A percentile compares a stretch with the other conserved stretches of the same genome.
Evolutionary conservation across 2,329 filamentous ascomycete species (phyloP).

Genomic region (Colletotrichum liaoningense): DNA sequence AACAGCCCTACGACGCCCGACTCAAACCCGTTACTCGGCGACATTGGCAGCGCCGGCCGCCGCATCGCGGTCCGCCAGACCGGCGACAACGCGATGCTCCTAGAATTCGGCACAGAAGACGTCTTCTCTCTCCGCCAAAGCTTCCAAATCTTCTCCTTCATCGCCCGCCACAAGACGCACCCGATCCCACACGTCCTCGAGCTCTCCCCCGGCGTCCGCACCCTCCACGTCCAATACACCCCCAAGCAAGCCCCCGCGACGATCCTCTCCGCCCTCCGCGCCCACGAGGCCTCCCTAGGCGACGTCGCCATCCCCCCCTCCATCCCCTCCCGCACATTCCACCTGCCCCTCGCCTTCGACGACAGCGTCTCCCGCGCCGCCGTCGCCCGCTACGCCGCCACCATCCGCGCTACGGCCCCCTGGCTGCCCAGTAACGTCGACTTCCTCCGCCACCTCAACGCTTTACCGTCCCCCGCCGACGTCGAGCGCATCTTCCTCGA

Average conservation of each 20-base stretch:
- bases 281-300: conserved; percentile 41
- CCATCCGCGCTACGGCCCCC: conserved; percentile 69
- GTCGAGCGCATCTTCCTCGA: conserved; percentile 45
- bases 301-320: conserved; percentile 30
- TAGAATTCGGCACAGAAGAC: conserved; percentile 45
- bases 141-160: conserved; percentile 48
- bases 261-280: conserved; percentile 38
- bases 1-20: background rate
- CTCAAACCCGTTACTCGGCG: conserved; percentile 27
- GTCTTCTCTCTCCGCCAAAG: conserved; percentile 47
- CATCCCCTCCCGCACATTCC: conserved; percentile 45
- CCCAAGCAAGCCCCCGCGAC: conserved; percentile 34
- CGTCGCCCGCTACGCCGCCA: conserved; percentile 70
- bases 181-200: conserved; percentile 45
- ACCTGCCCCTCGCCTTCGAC: conserved; percentile 52
- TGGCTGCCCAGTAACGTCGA: conserved; percentile 72
- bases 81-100: conserved; percentile 47
- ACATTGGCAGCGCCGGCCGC: conserved; percentile 34
- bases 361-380: conserved; percentile 58
- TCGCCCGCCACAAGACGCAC: conserved; percentile 41
- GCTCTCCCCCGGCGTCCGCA: conserved; percentile 48
- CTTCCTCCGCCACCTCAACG: conserved; percentile 56
- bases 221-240: conserved; percentile 46
- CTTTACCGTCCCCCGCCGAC: conserved; percentile 38
- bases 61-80: conserved; percentile 43